A percentile compares a stretch with the other conserved stretches of the same genome.
These are phyloP conservation scores for Hirschfeldia incana DNA, from an alignment of 345 rosid species.

Conservation along the genomic window DNA sequence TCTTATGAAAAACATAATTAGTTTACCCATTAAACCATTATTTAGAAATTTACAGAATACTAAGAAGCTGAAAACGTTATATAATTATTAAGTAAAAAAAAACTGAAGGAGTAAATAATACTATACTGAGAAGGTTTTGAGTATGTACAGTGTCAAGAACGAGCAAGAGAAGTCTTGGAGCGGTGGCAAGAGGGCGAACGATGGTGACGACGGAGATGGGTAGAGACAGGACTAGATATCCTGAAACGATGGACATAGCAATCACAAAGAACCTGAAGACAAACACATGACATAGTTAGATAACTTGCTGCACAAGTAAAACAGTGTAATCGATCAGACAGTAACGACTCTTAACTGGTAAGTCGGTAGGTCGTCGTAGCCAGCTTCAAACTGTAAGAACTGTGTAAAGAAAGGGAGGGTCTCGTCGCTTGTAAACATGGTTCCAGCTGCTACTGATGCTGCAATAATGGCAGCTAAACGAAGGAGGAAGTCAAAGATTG, in stretches of 20 bases:
- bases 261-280: constrained; percentile 71
- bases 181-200: constrained; percentile 67
- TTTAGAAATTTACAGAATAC: no score
- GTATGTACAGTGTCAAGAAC: constrained; percentile 67
- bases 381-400: constrained; percentile 84
- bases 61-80: no score
- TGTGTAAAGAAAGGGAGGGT: constrained; percentile 91
- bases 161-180: constrained; percentile 65
- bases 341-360: constrained; percentile 45
- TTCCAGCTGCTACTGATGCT: constrained; percentile 57
- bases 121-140: constrained; percentile 32
- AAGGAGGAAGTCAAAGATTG: constrained; percentile 68
- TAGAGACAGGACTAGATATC: constrained; percentile 77
- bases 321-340: neutral
- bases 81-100: no score
- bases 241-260: constrained; percentile 65
- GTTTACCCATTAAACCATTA: no score
- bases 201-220: constrained; percentile 80
- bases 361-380: constrained; percentile 82
- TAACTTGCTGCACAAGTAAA: constrained; percentile 43
- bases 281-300: neutral
- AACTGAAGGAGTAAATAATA: no score
- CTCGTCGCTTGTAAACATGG: constrained; percentile 75
- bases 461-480: constrained; percentile 63
- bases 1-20: no score